Evolutionary conservation across 352 stramenopile genomes (phyloP), one percentile per base, ranked within the genome.

Genomic region (Globisporangium nodosum): DNA sequence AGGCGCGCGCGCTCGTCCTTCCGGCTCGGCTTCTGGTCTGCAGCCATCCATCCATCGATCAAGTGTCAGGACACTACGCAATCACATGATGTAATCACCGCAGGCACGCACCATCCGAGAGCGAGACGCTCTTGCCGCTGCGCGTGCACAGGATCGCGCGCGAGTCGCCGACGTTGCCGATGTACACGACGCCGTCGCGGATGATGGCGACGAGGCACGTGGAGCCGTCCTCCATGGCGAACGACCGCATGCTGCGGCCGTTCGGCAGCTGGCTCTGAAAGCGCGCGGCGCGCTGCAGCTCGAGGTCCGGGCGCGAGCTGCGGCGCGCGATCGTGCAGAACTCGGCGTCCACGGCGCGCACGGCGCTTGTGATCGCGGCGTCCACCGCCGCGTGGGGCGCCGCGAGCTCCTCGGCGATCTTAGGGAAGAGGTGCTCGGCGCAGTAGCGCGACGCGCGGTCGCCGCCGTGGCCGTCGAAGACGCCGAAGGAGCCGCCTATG

Each of bases 121-220:
- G 66, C 6, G 71, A 60, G 43, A 87, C 74, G n/a, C 61, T 70
- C 39, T 83, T 70, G 21, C 78, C 77, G n/a, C 68, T 75, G 35
- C 69, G 71, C 5, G 80, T 92, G 42, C 71, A 64, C 2, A 95
- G 58, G 21, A 95, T 67, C 21, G 83, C 83, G 13, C 85, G 83
- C 3, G 85, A 95, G 68, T 95, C 85, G 21, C 85, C 85, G 18
- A 93, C 83, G 51, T 95, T 95, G 40, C 75, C 85, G 31, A 93
- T 71, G 51, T 90, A 86, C 13, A 94, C 39, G 5, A 83, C 62
- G 5, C 77, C 73, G 52, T 88, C 66, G 47, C 81, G 80, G 40
- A 92, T 81, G 18, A 93, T 74, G n/a, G 81, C 81, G 21, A 94
- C 66, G 24, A 94, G 72, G 24, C 79, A 80, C 11, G 85, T 94